Base-by-base conservation (phyloP, 73 alveolate genomes). In the Breviolum minutum region DNA sequence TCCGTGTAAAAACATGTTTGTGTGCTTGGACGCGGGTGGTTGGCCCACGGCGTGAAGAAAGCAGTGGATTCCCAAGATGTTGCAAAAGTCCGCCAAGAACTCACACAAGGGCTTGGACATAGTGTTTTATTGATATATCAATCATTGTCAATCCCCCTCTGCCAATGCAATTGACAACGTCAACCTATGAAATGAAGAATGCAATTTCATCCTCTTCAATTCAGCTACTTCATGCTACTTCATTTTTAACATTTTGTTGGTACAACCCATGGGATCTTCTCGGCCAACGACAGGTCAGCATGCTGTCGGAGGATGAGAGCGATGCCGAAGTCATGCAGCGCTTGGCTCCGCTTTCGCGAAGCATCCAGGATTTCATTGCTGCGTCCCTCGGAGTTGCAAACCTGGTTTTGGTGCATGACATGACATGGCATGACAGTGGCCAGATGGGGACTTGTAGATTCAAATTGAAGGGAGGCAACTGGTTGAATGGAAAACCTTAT, bases 351-450 rank as follows among this genome's bases (percentile, higher is more conserved):
- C 79, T 91, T 64, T 91, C 97, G 22, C 61, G 97, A 9, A 91
- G 97, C 89, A 91, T 91, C 63, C 97, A 91, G 86, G 97, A 91
- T 40, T 91, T 91, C 97, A 91, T 91, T 60, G 89, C 97, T 10
- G 48, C 63, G 97, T 13, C 0, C 62, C 79, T 85, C 30, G 79
- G 92, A 10, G 3, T 24, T 10, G 24, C n/a, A n/a, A n/a, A 68
- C 17, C 54, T 40, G 54, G 54, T 40, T 40, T 40, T 40, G 54
- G 54, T 40, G 0, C 74, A 66, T 40, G 54, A 0, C 3, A 40
- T 40, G 54, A 3, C 54, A 40, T 40, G 54, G 3, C 54, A 40
- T 40, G 54, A 40, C 54, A n/a, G n/a, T 17, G 77, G 24, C 2
- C 1, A 66, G 24, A 66, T 66, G 17, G 74, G 17, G 11, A 17